Evolutionary conservation across 228 moss, liverwort and hornwort genomes (phyloP), one percentile per base, ranked within the genome.

Genomic region (Sphagnum fallax): DNA sequence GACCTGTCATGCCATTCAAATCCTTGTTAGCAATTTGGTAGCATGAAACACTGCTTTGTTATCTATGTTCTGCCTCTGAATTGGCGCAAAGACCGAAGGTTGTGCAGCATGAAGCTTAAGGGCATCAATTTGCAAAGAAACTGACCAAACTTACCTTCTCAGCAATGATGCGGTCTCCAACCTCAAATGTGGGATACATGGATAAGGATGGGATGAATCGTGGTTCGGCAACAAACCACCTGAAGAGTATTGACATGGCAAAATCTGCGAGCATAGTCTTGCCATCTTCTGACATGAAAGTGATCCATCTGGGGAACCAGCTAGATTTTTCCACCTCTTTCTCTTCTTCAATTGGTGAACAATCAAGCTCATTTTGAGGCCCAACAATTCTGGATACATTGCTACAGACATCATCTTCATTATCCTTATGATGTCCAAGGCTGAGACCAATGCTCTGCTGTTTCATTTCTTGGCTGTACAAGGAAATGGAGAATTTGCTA

Each of bases 181-280:
- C 80, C 71, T 97, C 97, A n/a, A 97, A 93, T 10, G 97, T 97
- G 7, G 97, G 97, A 70, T 91, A 97, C 97, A 97, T 97, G 53
- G 97, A 97, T 6, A 91, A 74, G 8, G 97, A 97, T n/a, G 97
- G 97, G 73, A 97, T 97, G 71, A 91, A 93, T 70, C 97, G 84
- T 51, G 97, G 97, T 83, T 97, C 97, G 4, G 97, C 97, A 63
- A 97, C 77, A 52, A 91, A 93, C 97, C 93, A 97, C 78, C 97
- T 82, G 70, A 97, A 97, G 6, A 91, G 76, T 50, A 97, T 78
- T 61, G 97, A 97, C 16, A 91, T 90, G 0, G 97, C 93, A 74
- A 97, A 93, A 13, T 91, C 88, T 73, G 87, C 85, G 47, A 93
- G 64, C 14, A 97, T 88, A 15, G 97, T 97, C 83, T 91, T 97